These are phyloP conservation scores for Malus orientalis DNA, from an alignment of 306 rosid genomes.

Conservation along the genomic window DNA sequence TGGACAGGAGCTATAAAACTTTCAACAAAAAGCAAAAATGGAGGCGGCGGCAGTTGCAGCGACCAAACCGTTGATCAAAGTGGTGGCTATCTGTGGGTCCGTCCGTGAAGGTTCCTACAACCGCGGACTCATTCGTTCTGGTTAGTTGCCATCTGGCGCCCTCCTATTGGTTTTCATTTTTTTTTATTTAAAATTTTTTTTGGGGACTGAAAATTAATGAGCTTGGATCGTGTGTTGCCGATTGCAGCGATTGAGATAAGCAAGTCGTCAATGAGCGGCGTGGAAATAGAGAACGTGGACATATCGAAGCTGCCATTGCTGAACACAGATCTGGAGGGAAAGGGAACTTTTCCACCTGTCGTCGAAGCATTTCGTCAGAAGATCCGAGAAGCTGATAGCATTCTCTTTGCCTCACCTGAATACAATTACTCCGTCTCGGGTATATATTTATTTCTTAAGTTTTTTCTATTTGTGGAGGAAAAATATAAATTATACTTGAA, in stretches of 20 bases:
- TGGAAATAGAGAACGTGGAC: conserved; percentile 53
- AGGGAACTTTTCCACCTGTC: conserved; percentile 38
- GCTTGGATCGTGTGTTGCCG: not conserved
- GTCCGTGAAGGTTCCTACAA: conserved; percentile 49
- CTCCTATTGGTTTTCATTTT: not conserved
- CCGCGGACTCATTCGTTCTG: conserved; percentile 46
- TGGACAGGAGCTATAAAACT: not conserved
- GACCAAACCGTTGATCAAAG: conserved; percentile 27
- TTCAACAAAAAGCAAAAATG: not conserved
- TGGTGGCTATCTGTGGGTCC: conserved; percentile 62
- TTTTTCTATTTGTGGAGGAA: not conserved
- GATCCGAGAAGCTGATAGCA: conserved; percentile 46
- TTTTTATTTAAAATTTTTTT: not conserved
- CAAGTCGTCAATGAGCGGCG: conserved; percentile 30
- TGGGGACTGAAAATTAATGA: not conserved
- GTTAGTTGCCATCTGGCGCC: not conserved
- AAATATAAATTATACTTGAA: not conserved
- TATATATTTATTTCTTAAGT: not conserved
- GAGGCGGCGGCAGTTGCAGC: conserved; percentile 14
- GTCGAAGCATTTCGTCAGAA: conserved; percentile 59
- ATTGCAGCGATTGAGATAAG: conserved; percentile 42
- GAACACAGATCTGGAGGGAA: conserved; percentile 60
- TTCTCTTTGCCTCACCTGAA: conserved; percentile 81
- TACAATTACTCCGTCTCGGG: conserved; percentile 65
- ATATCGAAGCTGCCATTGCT: conserved; percentile 49